Percentiles rank a stretch among this genome's conserved stretches.
These are phyloP conservation scores for Saccharomyces hybrid DNA, from an alignment of 1,139 yeast genomes.

Conservation along the genomic window DNA sequence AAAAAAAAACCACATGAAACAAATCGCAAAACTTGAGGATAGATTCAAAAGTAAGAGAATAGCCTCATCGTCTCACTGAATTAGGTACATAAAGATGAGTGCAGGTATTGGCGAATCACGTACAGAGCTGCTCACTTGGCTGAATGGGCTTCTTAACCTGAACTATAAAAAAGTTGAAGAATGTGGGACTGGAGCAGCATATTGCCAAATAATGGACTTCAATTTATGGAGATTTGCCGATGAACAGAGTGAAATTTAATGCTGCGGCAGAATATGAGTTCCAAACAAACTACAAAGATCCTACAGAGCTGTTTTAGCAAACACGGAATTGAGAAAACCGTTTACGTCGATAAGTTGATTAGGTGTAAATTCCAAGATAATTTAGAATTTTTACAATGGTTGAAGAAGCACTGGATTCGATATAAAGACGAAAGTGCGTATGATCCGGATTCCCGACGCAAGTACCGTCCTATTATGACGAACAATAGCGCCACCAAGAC, in stretches of 20 bases:
- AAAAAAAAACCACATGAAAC: constrained; percentile 1
- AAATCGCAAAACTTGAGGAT: background rate
- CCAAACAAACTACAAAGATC: constrained; percentile 75
- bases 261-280: constrained; percentile 70
- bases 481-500: constrained; percentile 14
- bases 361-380: constrained; percentile 92
- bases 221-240: constrained; percentile 71
- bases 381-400: constrained; percentile 89
- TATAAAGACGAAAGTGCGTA: constrained; percentile 61
- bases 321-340: constrained; percentile 63
- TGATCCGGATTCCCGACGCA: constrained; percentile 57
- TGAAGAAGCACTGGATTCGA: constrained; percentile 74
- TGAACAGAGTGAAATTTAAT: constrained; percentile 65
- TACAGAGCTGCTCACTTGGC: constrained; percentile 78
- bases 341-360: constrained; percentile 74
- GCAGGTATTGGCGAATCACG: constrained; percentile 61
- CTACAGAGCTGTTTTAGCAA: constrained; percentile 68
- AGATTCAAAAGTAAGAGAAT: background rate
- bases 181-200: constrained; percentile 93
- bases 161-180: constrained; percentile 76
- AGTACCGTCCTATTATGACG: constrained; percentile 29
- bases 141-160: constrained; percentile 60
- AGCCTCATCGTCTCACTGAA: background rate
- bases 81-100: constrained; percentile 15
- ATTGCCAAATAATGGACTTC: constrained; percentile 88